Evolutionary conservation across 1,284 basidiomycete genomes (phyloP), one percentile per base, ranked within the genome.

Genomic region (Ustilago crameri): DNA sequence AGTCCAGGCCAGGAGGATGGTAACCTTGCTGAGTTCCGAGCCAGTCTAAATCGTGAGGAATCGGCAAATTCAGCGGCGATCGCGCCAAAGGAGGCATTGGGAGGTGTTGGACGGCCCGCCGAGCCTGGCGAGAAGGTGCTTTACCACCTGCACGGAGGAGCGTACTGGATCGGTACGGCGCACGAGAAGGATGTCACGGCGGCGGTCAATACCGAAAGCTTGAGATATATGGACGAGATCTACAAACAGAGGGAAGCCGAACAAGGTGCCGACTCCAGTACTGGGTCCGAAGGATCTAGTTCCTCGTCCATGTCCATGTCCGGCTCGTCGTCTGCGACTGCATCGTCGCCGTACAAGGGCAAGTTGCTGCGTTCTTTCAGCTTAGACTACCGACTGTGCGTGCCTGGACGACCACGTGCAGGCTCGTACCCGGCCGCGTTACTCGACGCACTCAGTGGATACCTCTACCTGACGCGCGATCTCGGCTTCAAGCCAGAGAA

Each of bases 401-500:
- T 79, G 2, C 80, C 80, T 7, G 68, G 61, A 22, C 54, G 68
- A 23, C 72, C 64, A 14, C 51, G 61, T 7, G 40, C 69, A 2
- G 79, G 80, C 5, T 75, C 72, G 34, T 82, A 76, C 48, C 80
- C 80, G 7, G 80, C 79, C 0, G 76, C 80, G 2, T 53, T 82
- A 1, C 51, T 78, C 14, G 81, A 83, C 47, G 74, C 78, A 9
- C 54, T 83, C 1, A 63, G 75, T 22, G 78, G 74, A 23, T 83
- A 80, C 48, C 55, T 75, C 10, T 82, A 83, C 53, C 61, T 83
- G 9, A 65, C 77, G 14, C 59, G 69, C 9, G 46, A 58, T 9
- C 68, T 76, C 9, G 68, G 71, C 14, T 82, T 82, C 41, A 30
- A 56, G 12, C 73, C 78, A 9, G 85, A 85, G 61, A 88, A 89